Conservation (phyloP, 352 stramenopile genomes). For the Phytophthora uliginosa region DNA sequence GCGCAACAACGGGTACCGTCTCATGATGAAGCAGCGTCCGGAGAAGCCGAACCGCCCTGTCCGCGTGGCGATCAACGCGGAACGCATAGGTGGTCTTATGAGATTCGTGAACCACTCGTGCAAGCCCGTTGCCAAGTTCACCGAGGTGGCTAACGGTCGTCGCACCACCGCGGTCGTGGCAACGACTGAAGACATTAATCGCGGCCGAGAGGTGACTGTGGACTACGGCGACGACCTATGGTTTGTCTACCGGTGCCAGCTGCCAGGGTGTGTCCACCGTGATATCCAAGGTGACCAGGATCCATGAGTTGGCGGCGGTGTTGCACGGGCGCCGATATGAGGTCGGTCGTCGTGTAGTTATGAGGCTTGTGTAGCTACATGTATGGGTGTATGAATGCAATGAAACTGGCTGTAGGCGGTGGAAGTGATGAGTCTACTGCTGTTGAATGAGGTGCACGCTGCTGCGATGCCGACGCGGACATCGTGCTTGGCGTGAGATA, state of each 20-base stretch:
- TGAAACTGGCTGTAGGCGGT: neutral
- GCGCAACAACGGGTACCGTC: neutral
- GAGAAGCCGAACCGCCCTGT: neutral
- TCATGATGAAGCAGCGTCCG: neutral
- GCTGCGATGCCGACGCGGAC: too few relatives aligned
- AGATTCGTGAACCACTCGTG: neutral
- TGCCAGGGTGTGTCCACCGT: neutral
- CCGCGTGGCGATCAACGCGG: neutral
- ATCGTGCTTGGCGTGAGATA: too few relatives aligned
- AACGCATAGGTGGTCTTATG: neutral
- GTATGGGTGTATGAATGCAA: neutral
- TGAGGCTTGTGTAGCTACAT: neutral
- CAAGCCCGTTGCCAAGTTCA: neutral
- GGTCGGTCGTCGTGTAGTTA: neutral
- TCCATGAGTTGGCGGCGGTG: neutral
- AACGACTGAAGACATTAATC: too few relatives aligned
- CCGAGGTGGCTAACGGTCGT: neutral
- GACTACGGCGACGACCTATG: too few relatives aligned
- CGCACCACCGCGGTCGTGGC: neutral
- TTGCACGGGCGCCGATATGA: neutral
- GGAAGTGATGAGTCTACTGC: neutral
- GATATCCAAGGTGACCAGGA: neutral
- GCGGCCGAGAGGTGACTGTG: too few relatives aligned
- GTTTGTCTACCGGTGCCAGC: neutral
- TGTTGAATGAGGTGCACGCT: neutral